These are phyloP conservation scores for Aspergillus clavatus DNA, from an alignment of 2,329 filamentous ascomycete species.

Conservation along the genomic window DNA sequence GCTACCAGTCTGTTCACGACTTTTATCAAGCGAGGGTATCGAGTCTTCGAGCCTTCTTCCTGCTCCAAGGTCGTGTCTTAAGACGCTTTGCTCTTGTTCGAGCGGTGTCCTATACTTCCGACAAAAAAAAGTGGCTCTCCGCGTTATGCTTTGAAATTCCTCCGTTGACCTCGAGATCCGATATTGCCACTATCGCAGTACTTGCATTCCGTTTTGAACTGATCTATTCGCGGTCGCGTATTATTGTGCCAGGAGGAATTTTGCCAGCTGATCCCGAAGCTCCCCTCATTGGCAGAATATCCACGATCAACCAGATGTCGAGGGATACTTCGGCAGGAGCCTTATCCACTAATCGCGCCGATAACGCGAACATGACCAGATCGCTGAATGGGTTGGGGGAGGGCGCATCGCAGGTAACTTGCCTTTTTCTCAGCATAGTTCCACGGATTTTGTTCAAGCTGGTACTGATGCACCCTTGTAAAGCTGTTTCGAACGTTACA, in stretches of 20 bases:
- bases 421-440: not conserved
- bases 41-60: not conserved
- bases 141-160: not conserved
- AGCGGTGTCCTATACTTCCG: not conserved
- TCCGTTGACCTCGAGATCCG: not conserved
- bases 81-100: not conserved
- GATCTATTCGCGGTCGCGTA: not conserved
- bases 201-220: not conserved
- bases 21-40: not conserved
- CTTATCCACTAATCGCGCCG: constrained; percentile 6
- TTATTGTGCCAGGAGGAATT: not conserved
- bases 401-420: constrained; percentile 31
- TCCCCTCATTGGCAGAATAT: not conserved
- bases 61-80: not conserved
- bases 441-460: not conserved
- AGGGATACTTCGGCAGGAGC: constrained; percentile 8
- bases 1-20: not conserved
- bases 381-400: constrained; percentile 7
- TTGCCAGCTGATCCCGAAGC: not conserved
- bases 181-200: not conserved
- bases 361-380: constrained; percentile 8
- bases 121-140: not conserved
- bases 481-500: constrained; percentile 42
- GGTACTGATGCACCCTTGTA: constrained; percentile 11
- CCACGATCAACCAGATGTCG: constrained; percentile 11